A percentile compares a stretch with the other conserved stretches of the same genome.
Evolutionary conservation across 192 early-diverging fungal genomes (phyloP).

Genomic region (Entomortierella beljakovae): DNA sequence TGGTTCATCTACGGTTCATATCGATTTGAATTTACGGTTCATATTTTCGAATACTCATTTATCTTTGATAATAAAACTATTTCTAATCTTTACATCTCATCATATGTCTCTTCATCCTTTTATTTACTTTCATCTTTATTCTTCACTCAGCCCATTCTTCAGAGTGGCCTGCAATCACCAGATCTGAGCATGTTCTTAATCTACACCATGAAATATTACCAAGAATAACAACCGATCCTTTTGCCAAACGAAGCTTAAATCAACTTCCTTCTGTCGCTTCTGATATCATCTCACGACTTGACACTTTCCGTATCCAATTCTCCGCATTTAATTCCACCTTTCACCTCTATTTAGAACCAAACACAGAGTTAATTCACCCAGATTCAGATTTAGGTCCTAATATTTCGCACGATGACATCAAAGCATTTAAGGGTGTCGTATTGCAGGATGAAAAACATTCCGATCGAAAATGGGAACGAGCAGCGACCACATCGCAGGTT

Average conservation of each 20-base stretch:
- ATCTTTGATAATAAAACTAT: too few relatives aligned
- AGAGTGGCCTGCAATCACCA: constrained; percentile 37
- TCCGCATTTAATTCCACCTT: constrained; percentile 75
- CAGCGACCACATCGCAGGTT: constrained; percentile 30
- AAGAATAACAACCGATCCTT: constrained; percentile 1
- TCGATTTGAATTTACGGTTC: too few relatives aligned
- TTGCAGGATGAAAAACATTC: constrained; percentile 39
- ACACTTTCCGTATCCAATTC: constrained; percentile 68
- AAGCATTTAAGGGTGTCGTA: constrained; percentile 73
- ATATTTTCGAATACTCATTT: too few relatives aligned
- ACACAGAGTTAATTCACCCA: constrained; percentile 76
- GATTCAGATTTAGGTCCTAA: constrained; percentile 61
- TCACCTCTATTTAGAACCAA: constrained; percentile 73
- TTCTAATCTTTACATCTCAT: neutral
- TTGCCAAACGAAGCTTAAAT: constrained; percentile 3
- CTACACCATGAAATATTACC: constrained; percentile 42
- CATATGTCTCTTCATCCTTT: neutral
- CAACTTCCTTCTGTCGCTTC: neutral
- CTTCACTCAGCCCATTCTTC: constrained; percentile 30
- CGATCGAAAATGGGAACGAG: constrained; percentile 41
- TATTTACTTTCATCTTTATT: neutral
- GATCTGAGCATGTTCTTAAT: constrained; percentile 30
- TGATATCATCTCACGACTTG: constrained; percentile 52
- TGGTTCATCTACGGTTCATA: too few relatives aligned
- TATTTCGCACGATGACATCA: constrained; percentile 56